Conservation (phyloP, 129 eudicot species). For the Tanacetum coccineum region DNA sequence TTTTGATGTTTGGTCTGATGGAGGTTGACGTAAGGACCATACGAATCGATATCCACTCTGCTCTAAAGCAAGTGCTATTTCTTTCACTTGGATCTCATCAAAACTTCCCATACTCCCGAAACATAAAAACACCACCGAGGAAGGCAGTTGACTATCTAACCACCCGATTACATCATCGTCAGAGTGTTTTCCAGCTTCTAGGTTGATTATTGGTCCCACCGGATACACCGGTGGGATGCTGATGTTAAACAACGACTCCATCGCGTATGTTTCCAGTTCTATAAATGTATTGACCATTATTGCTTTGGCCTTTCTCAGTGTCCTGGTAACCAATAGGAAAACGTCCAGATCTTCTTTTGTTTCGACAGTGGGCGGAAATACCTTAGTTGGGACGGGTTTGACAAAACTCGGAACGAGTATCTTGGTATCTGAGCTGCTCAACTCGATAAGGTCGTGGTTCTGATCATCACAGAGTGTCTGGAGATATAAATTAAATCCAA, state of each 20-base stretch:
- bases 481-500: conserved; percentile 11
- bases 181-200: not conserved
- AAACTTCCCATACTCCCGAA: conserved; percentile 14
- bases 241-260: not conserved
- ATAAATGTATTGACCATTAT: conserved; percentile 9
- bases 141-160: not conserved
- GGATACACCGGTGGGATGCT: not conserved
- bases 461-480: conserved; percentile 8
- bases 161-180: not conserved
- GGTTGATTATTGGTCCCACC: conserved; percentile 16
- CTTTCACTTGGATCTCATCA: conserved; percentile 2
- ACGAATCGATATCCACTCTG: not conserved
- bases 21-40: conserved; percentile 5
- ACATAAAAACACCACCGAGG: conserved; percentile 11
- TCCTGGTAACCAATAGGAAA: not conserved
- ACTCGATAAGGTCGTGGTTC: conserved; percentile 1
- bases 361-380: conserved; percentile 5
- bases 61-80: conserved; percentile 14
- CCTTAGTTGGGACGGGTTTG: conserved; percentile 19
- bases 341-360: conserved; percentile 7
- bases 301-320: conserved; percentile 4
- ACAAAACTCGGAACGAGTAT: conserved; percentile 9
- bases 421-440: not conserved
- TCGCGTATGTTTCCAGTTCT: conserved; percentile 12
- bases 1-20: not conserved